Base-by-base conservation (phyloP, 306 rosid genomes). In the Castanea crenata region DNA sequence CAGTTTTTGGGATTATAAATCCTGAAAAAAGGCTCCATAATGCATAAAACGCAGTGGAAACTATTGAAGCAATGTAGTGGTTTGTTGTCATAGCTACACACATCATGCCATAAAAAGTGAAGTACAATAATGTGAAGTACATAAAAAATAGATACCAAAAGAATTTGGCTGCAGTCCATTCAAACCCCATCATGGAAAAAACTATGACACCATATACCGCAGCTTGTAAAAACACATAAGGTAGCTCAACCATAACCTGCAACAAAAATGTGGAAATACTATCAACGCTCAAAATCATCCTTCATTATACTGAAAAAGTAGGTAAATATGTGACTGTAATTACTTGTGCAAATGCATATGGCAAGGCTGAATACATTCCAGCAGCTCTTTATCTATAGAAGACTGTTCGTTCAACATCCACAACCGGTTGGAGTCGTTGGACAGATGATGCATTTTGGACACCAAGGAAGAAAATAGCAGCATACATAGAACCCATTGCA, bases 81-180 rank as follows among this genome's bases (percentile, higher is more conserved):
- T 81, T 87, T 44, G 86, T 88, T 15, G 86, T 81, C 44, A 76
- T 58, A 10, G 84, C 88, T 75, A 87, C 84, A 51, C 82, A 2
- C 86, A 81, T 79, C 88, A 84, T 87, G 49, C 90, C 90, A 21
- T 79, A 87, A 10, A 75, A 82, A 27, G 90, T 87, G 82, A 57
- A 84, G 78, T 79, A 80, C 3, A 74, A 16, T 41, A 87, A 62
- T 46, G 52, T 10, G 52, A 46, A 46, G 15, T 46, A 11, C 54
- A 11, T 46, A 3, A 46, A 46, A 46, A 46, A 46, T 46, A 11
- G 54, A 46, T 46, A 46, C 54, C 54, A 46, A 46, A 46, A 46
- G 54, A 46, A 11, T 46, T 46, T 46, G 54, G 15, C 16, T 11
- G 15, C 2, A 46, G 54, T 11, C 54, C 15, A 46, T 46, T 46